A percentile compares a stretch with the other conserved stretches of the same genome.
Evolutionary conservation across 2,329 filamentous ascomycete genomes (phyloP).

Genomic region (Colletotrichum lindemuthianum): DNA sequence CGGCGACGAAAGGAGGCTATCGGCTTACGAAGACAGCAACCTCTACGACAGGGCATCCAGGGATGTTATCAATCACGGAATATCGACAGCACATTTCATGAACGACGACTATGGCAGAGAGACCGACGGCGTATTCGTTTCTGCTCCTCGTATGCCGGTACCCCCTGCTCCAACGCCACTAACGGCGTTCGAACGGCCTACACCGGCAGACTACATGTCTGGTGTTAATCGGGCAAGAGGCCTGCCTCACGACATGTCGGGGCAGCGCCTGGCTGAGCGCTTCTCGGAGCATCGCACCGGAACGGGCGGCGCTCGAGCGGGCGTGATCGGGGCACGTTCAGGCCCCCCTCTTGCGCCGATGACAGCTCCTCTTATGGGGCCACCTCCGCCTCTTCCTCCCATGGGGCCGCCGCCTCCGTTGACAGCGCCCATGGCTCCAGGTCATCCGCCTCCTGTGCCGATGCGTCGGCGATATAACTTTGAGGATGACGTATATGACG

Average conservation of each 20-base stretch:
- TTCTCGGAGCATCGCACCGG: slow-evolving; percentile 56
- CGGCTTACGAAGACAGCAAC: slow-evolving; percentile 48
- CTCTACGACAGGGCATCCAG: slow-evolving; percentile 47
- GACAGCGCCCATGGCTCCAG: slow-evolving; percentile 28
- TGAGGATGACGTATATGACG: slow-evolving; percentile 53
- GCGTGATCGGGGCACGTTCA: slow-evolving; percentile 29
- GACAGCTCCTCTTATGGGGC: slow-evolving; percentile 17
- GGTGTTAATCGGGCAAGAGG: slow-evolving; percentile 56
- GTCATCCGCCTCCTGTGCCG: slow-evolving; percentile 40
- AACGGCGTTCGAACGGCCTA: slow-evolving; percentile 48
- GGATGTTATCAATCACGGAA: slow-evolving; percentile 58
- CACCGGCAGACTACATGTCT: slow-evolving; percentile 53
- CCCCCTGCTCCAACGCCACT: slow-evolving; percentile 44
- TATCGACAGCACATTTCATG: slow-evolving; percentile 66
- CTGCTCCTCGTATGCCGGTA: slow-evolving; percentile 38
- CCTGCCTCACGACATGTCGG: slow-evolving; percentile 54
- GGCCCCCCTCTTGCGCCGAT: slow-evolving; percentile 40
- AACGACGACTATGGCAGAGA: slow-evolving; percentile 66
- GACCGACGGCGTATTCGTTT: slow-evolving; percentile 44
- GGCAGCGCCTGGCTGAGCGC: slow-evolving; percentile 61
- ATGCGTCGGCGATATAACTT: slow-evolving; percentile 52
- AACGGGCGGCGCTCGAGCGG: slow-evolving; percentile 38
- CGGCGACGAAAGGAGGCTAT: slow-evolving; percentile 54
- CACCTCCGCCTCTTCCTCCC: neutral
- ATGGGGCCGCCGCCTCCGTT: slow-evolving; percentile 18